Conservation (phyloP, 192 early-diverging fungal species). For the Obelidium mucronatum region DNA sequence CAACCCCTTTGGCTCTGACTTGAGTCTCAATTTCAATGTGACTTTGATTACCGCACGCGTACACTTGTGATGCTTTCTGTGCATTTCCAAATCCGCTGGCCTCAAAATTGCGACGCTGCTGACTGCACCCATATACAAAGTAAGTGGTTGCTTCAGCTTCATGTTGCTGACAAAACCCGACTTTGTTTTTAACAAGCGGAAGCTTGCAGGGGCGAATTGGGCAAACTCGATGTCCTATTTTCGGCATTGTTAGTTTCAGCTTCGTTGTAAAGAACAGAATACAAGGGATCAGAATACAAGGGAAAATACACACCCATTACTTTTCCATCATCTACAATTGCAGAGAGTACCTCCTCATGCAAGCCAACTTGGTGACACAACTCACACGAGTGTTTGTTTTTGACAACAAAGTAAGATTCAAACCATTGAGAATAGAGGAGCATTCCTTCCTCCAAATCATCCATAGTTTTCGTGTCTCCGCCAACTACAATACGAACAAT, state of each 20-base stretch:
- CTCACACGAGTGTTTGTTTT: not conserved
- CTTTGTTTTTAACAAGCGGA: not conserved
- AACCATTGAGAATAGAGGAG: not conserved
- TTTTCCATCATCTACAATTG: not conserved
- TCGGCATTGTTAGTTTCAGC: not conserved
- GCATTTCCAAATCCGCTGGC: not conserved
- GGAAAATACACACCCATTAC: not conserved
- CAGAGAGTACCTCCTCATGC: not conserved
- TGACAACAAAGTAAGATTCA: not conserved
- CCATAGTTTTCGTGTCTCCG: not conserved
- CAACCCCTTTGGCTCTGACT: not conserved
- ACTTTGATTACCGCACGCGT: not conserved
- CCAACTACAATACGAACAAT: not conserved
- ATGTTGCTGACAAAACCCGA: not conserved
- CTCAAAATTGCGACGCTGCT: not conserved
- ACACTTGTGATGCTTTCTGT: not conserved
- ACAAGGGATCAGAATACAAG: too few species aligned
- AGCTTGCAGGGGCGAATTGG: not conserved
- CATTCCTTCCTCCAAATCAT: not conserved
- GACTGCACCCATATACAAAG: not conserved
- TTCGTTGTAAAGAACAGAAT: too few species aligned
- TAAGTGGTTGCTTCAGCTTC: not conserved
- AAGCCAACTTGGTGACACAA: not conserved
- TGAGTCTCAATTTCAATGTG: not conserved
- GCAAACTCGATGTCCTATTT: not conserved